Base-by-base conservation (phyloP, 768 basidiomycete genomes). In the Podaxis sp. region DNA sequence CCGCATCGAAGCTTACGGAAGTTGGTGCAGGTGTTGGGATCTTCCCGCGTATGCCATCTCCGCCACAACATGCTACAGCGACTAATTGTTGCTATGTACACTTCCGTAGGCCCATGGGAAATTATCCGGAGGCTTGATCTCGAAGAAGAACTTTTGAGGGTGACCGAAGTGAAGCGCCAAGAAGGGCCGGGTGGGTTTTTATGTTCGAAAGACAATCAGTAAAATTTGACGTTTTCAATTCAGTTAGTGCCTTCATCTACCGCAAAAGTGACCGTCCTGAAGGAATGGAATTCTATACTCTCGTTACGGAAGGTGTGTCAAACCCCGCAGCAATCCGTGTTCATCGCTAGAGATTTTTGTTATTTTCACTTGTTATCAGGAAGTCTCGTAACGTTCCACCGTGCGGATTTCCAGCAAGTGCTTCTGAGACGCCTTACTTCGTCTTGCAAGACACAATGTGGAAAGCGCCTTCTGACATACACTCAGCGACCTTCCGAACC, bases 1-100 rank as follows among this genome's bases (percentile, higher is more conserved):
- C 74, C 11, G 79, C 84, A 28, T 65, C 68, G 42, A 70, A 77
- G 55, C 76, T 86, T 46, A 70, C 76, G 25, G 85, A 86, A 69
- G 44, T 85, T 25, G 86, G 86, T n/a, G 85, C 84, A 16, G 86
- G 86, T n/a, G 76, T 87, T 56, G 82, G 81, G 3, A 66, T 86
- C 7, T 85, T 77, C 64, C 75, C 76, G 25, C 79, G 84, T 74
- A 69, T 65, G 72, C 70, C 40, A n/a, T 13, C 44, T 4, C 28
- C 27, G 40, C 38, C 38, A 3, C 27, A 25, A 48, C 16, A 54
- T 56, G 51, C 18, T 60, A 46, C 48, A 48, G 23, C 23, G 21
- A 40, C 57, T 60, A 58, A 56, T 46, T 59, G 56, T 54, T 58
- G 59, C 46, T 28, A 61, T 55, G 46, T 40, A 14, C 14, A 32